Conservation (phyloP, 306 rosid species). For the Begonia peltatifolia region DNA sequence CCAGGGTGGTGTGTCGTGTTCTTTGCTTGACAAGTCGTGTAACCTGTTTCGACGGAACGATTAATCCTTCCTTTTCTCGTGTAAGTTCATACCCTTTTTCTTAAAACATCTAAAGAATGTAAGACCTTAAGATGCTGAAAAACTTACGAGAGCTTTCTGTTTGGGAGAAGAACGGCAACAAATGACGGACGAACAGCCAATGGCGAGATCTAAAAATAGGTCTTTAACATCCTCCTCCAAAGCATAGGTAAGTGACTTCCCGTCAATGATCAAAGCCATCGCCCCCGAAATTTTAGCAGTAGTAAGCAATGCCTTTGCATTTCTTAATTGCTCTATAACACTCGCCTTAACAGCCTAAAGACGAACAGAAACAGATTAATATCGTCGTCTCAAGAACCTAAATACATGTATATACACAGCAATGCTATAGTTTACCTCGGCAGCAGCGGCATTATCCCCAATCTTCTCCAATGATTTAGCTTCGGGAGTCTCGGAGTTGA, state of each 20-base stretch:
- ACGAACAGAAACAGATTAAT: no score
- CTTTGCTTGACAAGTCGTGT: constrained; percentile 63
- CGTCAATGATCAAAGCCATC: constrained; percentile 90
- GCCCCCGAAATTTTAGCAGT: constrained; percentile 34
- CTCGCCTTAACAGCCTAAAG: constrained; percentile 63
- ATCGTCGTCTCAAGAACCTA: no score
- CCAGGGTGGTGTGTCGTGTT: constrained; percentile 71
- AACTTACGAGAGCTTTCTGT: constrained; percentile 89
- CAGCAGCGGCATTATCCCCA: neutral
- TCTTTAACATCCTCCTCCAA: constrained; percentile 71
- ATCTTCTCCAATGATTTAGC: constrained; percentile 34
- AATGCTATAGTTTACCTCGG: neutral
- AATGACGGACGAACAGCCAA: constrained; percentile 92
- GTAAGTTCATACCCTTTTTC: no score
- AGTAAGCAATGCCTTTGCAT: constrained; percentile 37
- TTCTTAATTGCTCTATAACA: constrained; percentile 48
- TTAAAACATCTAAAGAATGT: no score
- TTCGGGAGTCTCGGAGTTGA: constrained; percentile 79
- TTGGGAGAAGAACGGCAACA: constrained; percentile 98
- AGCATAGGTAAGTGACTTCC: constrained; percentile 82
- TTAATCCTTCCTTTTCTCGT: neutral
- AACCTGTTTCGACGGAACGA: constrained; percentile 31
- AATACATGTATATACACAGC: no score
- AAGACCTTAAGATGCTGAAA: neutral
- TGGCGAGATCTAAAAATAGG: constrained; percentile 67